These are phyloP conservation scores for Sesbania bispinosa DNA, from an alignment of 306 rosid genomes.

Conservation along the genomic window DNA sequence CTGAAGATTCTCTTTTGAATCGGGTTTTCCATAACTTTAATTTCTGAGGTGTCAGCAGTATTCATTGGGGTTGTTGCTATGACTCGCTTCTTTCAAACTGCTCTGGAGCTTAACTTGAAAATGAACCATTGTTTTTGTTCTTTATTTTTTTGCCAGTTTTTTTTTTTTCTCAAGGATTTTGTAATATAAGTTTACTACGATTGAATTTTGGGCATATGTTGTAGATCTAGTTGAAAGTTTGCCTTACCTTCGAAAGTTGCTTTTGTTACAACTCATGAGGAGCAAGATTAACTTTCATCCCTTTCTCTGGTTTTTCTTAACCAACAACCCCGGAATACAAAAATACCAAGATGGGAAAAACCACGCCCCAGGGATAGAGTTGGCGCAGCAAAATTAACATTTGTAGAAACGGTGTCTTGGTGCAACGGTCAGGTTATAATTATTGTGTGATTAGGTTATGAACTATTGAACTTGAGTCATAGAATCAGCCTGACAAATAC, in stretches of 20 bases:
- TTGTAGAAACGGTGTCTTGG: too few species aligned
- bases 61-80: too few species aligned
- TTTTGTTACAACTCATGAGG: background rate
- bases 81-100: background rate
- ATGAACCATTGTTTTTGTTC: background rate
- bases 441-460: too few species aligned
- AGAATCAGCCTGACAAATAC: too few species aligned
- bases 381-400: too few species aligned
- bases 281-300: too few species aligned
- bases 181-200: constrained; percentile 15
- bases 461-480: too few species aligned
- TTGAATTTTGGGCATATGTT: constrained; percentile 24
- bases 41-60: background rate
- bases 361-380: too few species aligned
- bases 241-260: background rate
- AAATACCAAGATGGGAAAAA: too few species aligned
- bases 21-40: constrained; percentile 11
- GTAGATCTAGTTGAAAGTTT: constrained; percentile 14
- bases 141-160: background rate
- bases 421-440: too few species aligned
- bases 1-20: constrained; percentile 11
- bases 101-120: background rate
- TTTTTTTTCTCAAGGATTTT: background rate
- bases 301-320: too few species aligned
- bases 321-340: too few species aligned